Evolutionary conservation across 108 stramenopile species (phyloP).

Genomic region (Fistulifera solaris): DNA sequence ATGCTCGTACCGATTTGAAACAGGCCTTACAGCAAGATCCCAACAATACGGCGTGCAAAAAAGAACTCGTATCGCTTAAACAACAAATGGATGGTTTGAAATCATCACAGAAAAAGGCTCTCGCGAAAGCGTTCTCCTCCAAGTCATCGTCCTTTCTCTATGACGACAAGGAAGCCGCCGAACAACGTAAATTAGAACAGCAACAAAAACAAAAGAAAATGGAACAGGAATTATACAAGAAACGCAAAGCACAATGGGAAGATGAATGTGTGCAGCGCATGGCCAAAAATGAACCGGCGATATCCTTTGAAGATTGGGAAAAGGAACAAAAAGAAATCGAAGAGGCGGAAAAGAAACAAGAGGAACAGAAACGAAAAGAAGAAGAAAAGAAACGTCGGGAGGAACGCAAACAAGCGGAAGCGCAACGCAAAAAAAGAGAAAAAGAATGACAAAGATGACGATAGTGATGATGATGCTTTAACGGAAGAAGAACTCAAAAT

Average conservation of each 20-base stretch:
- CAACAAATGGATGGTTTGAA: conserved; percentile 42
- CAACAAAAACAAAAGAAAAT: conserved; percentile 30
- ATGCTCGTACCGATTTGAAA: conserved; percentile 49
- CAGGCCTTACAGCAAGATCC: conserved; percentile 43
- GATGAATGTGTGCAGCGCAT: conserved; percentile 72
- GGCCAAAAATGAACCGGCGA: conserved; percentile 46
- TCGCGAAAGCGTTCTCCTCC: conserved; percentile 60
- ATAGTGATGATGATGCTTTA: conserved; percentile 52
- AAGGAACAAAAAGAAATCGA: conserved; percentile 47
- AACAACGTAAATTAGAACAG: conserved; percentile 30
- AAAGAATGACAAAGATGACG: conserved; percentile 24
- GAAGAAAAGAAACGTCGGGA: conserved; percentile 15
- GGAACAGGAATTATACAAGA: conserved; percentile 36
- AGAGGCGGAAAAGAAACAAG: conserved; percentile 43
- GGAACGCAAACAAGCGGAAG: conserved; percentile 30
- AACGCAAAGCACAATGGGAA: conserved; percentile 75
- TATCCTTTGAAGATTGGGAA: conserved; percentile 73
- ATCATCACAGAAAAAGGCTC: conserved; percentile 37
- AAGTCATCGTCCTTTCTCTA: conserved; percentile 32
- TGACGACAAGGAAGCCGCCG: conserved; percentile 72
- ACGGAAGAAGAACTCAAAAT: conserved; percentile 56
- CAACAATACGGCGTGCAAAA: conserved; percentile 46
- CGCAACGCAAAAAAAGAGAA: conserved; percentile 10
- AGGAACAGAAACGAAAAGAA: conserved; percentile 36
- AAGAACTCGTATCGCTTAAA: conserved; percentile 48